These are phyloP conservation scores for Physaria fendleri DNA, from an alignment of 345 rosid genomes.

Conservation along the genomic window DNA sequence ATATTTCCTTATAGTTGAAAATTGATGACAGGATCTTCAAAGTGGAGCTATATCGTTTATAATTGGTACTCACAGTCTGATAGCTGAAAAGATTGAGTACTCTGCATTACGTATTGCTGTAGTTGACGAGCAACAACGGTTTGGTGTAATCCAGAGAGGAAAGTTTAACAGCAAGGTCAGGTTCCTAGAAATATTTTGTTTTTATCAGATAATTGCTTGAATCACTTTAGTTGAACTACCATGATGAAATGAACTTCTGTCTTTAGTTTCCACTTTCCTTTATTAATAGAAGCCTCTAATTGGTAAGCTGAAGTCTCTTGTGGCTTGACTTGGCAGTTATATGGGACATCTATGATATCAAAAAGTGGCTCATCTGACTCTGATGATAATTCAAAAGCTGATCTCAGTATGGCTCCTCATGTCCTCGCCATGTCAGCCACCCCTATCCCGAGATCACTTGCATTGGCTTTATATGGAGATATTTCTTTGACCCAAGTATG, in stretches of 20 bases:
- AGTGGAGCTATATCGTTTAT: slow-evolving; percentile 72
- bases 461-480: slow-evolving; percentile 89
- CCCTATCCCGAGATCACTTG: slow-evolving; percentile 93
- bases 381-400: slow-evolving; percentile 41
- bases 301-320: slow-evolving; percentile 3
- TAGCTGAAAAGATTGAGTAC: slow-evolving; percentile 80
- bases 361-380: slow-evolving; percentile 27
- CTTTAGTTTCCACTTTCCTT: not conserved
- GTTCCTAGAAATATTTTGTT: not conserved
- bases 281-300: not conserved
- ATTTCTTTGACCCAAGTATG: slow-evolving; percentile 85
- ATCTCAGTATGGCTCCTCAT: slow-evolving; percentile 83
- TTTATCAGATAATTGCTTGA: not conserved
- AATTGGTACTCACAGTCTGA: slow-evolving; percentile 93
- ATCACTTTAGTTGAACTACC: not conserved
- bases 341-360: slow-evolving; percentile 42
- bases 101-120: slow-evolving; percentile 83
- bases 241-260: not conserved
- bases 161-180: slow-evolving; percentile 87
- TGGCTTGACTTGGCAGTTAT: slow-evolving; percentile 48
- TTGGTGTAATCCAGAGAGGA: slow-evolving; percentile 99
- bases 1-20: slow-evolving; percentile 18
- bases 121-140: slow-evolving; percentile 97
- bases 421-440: slow-evolving; percentile 96
- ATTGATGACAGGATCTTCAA: slow-evolving; percentile 62